A percentile compares a stretch with the other conserved stretches of the same genome.
phyloP scores from a whole-genome alignment of 2,329 filamentous ascomycete species.

The Xylaria sp. region DNA sequence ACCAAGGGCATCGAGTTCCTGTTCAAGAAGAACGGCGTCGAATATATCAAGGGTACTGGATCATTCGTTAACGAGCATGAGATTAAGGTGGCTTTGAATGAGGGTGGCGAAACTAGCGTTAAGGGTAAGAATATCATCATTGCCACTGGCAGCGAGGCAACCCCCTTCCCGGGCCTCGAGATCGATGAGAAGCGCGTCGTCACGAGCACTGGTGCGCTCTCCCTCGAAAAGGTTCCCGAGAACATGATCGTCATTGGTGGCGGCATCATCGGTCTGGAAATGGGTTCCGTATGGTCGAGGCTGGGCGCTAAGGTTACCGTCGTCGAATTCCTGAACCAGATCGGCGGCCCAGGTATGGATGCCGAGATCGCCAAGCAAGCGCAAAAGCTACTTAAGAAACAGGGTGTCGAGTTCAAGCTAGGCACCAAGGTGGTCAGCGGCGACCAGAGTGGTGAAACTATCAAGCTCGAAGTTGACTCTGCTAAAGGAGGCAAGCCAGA shows the following conservation, averaged over 20 bases:
- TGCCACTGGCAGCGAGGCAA: conserved; percentile 93
- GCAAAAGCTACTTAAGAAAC: conserved; percentile 94
- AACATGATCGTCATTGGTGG: conserved; percentile 97
- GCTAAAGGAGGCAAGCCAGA: conserved; percentile 97
- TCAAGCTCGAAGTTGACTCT: conserved; percentile 88
- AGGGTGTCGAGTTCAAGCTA: conserved; percentile 98
- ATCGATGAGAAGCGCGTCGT: conserved; percentile 98
- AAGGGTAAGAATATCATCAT: conserved; percentile 98
- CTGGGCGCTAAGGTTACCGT: conserved; percentile 95
- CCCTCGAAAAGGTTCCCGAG: conserved; percentile 90
- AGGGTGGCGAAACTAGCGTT: conserved; percentile 89
- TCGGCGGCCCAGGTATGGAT: conserved; percentile 98
- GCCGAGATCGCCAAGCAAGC: conserved; percentile 88
- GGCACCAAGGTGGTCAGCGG: conserved; percentile 93
- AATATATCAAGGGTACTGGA: conserved; percentile 95
- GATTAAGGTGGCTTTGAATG: conserved; percentile 87
- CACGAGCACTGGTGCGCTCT: conserved; percentile 93
- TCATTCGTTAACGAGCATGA: conserved; percentile 90
- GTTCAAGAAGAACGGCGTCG: conserved; percentile 99
- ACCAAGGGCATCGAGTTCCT: conserved; percentile 99
- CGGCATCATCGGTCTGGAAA: conserved; percentile 98
- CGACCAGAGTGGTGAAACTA: conserved; percentile 78
- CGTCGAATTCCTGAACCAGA: conserved; percentile 95
- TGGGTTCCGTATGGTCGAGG: conserved; percentile 97
- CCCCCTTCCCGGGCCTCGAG: conserved; percentile 93